Evolutionary conservation across 2,329 filamentous ascomycete species (phyloP).

Genomic region (Exophiala calicioides): DNA sequence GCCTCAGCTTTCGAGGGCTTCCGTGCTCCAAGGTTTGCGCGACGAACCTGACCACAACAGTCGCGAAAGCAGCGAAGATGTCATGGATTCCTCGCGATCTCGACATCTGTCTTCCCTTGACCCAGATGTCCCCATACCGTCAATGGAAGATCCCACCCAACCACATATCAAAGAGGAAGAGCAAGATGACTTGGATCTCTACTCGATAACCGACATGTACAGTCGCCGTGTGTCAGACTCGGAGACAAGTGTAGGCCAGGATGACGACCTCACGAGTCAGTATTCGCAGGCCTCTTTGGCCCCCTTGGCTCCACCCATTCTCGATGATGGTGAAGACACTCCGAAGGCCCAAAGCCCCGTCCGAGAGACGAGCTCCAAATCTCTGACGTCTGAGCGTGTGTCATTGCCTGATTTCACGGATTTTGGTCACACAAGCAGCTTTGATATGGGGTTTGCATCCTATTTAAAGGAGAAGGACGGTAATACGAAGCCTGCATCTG

Average conservation of each 20-base stretch:
- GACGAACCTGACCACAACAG: constrained; percentile 60
- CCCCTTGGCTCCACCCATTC: constrained; percentile 31
- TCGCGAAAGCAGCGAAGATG: constrained; percentile 46
- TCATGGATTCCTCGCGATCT: constrained; percentile 30
- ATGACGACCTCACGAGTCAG: constrained; percentile 53
- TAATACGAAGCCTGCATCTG: constrained; percentile 8
- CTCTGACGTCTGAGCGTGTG: constrained; percentile 28
- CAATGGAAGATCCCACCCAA: constrained; percentile 64
- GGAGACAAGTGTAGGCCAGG: constrained; percentile 31
- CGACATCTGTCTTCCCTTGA: constrained; percentile 55
- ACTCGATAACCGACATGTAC: constrained; percentile 68
- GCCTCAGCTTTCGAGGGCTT: constrained; percentile 70
- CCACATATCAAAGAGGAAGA: constrained; percentile 61
- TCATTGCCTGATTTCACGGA: constrained; percentile 53
- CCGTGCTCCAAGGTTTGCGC: constrained; percentile 80
- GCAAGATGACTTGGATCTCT: constrained; percentile 64
- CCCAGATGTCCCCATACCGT: constrained; percentile 87
- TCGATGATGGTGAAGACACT: constrained; percentile 48
- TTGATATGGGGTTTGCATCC: constrained; percentile 56
- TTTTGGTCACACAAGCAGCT: constrained; percentile 53
- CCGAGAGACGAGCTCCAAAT: constrained; percentile 11
- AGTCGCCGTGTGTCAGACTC: constrained; percentile 46
- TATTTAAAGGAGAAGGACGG: constrained; percentile 48
- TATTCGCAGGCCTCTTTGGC: constrained; percentile 52
- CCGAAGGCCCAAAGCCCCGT: constrained; percentile 43